Evolutionary conservation across 768 basidiomycete species (phyloP), one percentile per base, ranked within the genome.

Genomic region (Boletus rubescentipes): DNA sequence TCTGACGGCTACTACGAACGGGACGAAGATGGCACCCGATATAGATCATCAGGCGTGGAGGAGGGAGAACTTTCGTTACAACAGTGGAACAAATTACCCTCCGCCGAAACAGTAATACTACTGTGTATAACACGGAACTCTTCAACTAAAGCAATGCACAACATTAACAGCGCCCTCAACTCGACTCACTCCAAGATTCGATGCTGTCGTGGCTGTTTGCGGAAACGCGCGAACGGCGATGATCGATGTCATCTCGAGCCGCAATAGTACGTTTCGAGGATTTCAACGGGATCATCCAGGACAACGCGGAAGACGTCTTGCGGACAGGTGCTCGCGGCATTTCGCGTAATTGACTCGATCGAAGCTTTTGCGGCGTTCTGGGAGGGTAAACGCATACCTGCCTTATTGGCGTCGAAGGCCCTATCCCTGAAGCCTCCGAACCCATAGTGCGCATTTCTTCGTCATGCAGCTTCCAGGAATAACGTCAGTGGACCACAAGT

Each of bases 121-220:
- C 16, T 31, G 31, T 16, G 20, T 34, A 56, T 68, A 68, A 36
- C 45, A 43, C 41, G 15, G 9, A n/a, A 46, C 36, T 15, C 15
- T 29, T 42, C 36, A 45, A 47, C 40, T 26, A 48, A 45, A 60
- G 57, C 49, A 58, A 53, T n/a, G 8, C 10, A 20, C 38, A 11
- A 6, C 30, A 29, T 14, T 5, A 8, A 34, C 41, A 20, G 3
- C 4, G 14, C 31, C 43, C 29, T 52, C 44, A 54, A 18, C 47
- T 20, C 34, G 14, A 20, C 42, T 61, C 60, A n/a, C 61, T 50
- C 75, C 75, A 76, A 32, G 71, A 75, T 51, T 75, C 72, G 31
- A 75, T 76, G 34, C 59, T 74, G 54, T 73, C 72, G 31, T 62
- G 62, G 49, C 63, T 67, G 42, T 48, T 49, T 9, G 34, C 34